A percentile compares a stretch with the other conserved stretches of the same genome.
Conservation (phyloP, 2,329 filamentous ascomycete genomes). For the Aspergillus amoenus region DNA sequence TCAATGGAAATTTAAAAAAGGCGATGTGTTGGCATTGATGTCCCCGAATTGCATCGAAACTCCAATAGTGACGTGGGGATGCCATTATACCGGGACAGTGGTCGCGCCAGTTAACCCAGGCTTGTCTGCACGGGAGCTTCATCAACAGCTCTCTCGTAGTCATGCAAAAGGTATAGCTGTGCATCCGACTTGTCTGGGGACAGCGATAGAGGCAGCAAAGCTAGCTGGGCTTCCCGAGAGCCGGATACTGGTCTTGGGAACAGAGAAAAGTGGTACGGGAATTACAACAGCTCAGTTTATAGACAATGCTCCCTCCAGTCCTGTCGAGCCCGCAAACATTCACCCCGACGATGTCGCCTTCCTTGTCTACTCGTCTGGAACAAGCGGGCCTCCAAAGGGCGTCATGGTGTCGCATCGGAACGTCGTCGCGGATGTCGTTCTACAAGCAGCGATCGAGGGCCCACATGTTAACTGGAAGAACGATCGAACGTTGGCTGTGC, state of each 20-base stretch:
- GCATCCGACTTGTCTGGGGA: conserved; percentile 8
- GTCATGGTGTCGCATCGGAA: conserved; percentile 21
- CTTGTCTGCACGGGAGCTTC: conserved; percentile 15
- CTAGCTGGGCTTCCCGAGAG: conserved; percentile 1
- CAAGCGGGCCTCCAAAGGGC: conserved; percentile 30
- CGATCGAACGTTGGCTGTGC: conserved; percentile 13
- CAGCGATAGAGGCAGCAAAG: conserved; percentile 9
- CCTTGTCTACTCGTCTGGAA: conserved; percentile 33
- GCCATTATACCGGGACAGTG: conserved; percentile 17
- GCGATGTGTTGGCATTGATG: conserved; percentile 18
- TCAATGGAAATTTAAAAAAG: conserved; percentile 17
- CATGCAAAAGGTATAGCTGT: conserved; percentile 15
- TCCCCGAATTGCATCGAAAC: conserved; percentile 18
- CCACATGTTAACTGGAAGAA: conserved; percentile 10
- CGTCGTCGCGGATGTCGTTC: conserved; percentile 16
- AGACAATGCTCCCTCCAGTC: background rate
- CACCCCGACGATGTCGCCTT: conserved; percentile 19
- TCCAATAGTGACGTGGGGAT: conserved; percentile 17
- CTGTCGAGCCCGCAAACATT: background rate
- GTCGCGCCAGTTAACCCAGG: conserved; percentile 20
- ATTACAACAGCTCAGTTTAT: background rate
- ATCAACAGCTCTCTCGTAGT: conserved; percentile 14
- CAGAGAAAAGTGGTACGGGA: background rate
- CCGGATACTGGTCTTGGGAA: conserved; percentile 9
- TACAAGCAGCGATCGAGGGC: conserved; percentile 9